Percentiles rank a stretch among this genome's conserved stretches.
Conservation (phyloP, 2,329 filamentous ascomycete genomes). For the Monilinia polystroma region DNA sequence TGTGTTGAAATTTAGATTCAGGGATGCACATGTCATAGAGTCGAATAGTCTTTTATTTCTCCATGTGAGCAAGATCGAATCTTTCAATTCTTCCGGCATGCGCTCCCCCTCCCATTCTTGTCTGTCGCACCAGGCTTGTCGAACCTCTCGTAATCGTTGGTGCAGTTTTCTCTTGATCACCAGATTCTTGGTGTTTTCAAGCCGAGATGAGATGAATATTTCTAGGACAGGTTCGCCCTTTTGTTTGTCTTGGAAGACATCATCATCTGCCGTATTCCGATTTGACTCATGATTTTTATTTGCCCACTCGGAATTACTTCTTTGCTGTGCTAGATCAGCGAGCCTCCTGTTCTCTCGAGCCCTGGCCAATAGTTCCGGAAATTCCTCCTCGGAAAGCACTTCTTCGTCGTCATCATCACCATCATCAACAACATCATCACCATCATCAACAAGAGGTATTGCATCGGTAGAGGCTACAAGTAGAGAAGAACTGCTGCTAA, state of each 20-base stretch:
- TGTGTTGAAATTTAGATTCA: slow-evolving; percentile 57
- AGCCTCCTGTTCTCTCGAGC: slow-evolving; percentile 35
- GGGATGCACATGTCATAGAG: slow-evolving; percentile 67
- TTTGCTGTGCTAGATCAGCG: slow-evolving; percentile 26
- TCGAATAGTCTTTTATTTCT: slow-evolving; percentile 70
- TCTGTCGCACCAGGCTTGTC: slow-evolving; percentile 65
- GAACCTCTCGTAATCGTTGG: slow-evolving; percentile 65
- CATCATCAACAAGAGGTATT: slow-evolving; percentile 24
- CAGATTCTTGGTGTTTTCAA: slow-evolving; percentile 59
- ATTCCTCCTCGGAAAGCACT: slow-evolving; percentile 35
- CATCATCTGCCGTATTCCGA: slow-evolving; percentile 16
- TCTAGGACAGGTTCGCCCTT: slow-evolving; percentile 46
- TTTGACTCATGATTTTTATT: slow-evolving; percentile 26
- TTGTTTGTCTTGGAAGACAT: slow-evolving; percentile 26
- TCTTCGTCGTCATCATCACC: slow-evolving; percentile 34
- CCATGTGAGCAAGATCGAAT: slow-evolving; percentile 75
- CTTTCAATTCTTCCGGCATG: slow-evolving; percentile 45
- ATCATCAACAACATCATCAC: slow-evolving; percentile 27
- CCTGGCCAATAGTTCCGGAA: slow-evolving; percentile 37
- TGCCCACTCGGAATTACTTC: slow-evolving; percentile 22
- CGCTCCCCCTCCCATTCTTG: slow-evolving; percentile 51
- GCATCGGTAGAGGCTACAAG: background rate
- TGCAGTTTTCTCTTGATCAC: slow-evolving; percentile 65
- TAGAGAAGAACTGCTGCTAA: slow-evolving; percentile 7
- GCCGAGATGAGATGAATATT: slow-evolving; percentile 66